Evolutionary conservation across 129 eudicot species (phyloP).

Genomic region (Escallonia herrerae): DNA sequence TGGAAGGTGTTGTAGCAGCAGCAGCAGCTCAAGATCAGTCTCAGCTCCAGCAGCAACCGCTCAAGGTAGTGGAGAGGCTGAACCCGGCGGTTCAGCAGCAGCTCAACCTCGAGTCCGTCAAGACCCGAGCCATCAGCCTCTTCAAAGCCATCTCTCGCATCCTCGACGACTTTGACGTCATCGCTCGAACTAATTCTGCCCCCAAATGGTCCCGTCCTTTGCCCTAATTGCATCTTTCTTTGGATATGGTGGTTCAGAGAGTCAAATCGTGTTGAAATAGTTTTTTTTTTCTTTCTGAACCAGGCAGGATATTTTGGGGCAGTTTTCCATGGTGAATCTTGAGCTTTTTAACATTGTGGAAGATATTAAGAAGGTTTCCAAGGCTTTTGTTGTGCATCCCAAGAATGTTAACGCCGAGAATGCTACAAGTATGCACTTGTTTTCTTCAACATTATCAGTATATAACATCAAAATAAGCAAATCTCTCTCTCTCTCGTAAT

Average conservation of each 20-base stretch:
- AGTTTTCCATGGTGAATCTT: conserved; percentile 94
- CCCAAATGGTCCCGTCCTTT: conserved; percentile 3
- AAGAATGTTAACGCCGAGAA: conserved; percentile 89
- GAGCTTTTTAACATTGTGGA: conserved; percentile 89
- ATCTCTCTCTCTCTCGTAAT: too few species aligned
- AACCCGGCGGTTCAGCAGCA: conserved; percentile 78
- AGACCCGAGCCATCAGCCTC: conserved; percentile 77
- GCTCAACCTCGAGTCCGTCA: conserved; percentile 73
- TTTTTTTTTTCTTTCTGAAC: not conserved
- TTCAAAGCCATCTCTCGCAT: conserved; percentile 13
- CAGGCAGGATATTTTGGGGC: conserved; percentile 87
- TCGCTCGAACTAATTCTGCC: not conserved
- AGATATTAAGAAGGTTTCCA: conserved; percentile 90
- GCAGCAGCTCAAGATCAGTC: conserved; percentile 30
- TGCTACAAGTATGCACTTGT: conserved; percentile 60
- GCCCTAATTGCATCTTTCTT: not conserved
- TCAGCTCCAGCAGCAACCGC: conserved; percentile 28
- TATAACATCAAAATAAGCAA: too few species aligned
- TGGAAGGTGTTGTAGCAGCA: conserved; percentile 36
- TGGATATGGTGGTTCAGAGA: not conserved
- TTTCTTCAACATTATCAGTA: too few species aligned
- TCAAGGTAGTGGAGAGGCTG: conserved; percentile 55
- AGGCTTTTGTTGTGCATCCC: conserved; percentile 94
- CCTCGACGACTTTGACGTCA: not conserved
- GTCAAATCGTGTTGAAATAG: too few species aligned